Evolutionary conservation across 345 rosid genomes (phyloP).

Genomic region (Populus davidiana): DNA sequence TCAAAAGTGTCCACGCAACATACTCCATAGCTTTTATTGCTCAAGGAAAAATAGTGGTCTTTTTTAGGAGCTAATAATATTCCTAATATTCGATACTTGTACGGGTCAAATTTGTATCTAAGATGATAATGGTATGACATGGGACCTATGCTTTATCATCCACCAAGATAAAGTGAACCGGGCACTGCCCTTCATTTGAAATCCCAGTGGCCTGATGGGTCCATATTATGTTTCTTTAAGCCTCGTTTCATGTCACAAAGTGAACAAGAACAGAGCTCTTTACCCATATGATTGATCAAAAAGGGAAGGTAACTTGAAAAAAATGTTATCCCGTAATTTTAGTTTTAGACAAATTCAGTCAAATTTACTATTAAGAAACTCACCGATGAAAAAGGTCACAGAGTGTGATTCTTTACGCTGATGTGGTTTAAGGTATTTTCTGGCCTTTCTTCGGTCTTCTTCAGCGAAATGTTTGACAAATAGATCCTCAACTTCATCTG

Average conservation of each 20-base stretch:
- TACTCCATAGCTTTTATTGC: not conserved
- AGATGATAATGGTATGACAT: conserved; percentile 20
- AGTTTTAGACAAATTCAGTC: not conserved
- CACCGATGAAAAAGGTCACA: conserved; percentile 90
- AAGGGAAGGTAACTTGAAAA: not conserved
- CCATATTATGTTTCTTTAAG: conserved; percentile 29
- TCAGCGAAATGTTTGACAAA: conserved; percentile 76
- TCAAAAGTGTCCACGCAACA: conserved; percentile 8
- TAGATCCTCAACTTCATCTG: conserved; percentile 85
- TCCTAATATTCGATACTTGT: conserved; percentile 18
- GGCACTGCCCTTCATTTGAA: conserved; percentile 26
- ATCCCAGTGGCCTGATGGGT: conserved; percentile 46
- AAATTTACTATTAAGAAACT: conserved; percentile 23
- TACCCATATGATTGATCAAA: conserved; percentile 18
- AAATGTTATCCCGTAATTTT: conserved; percentile 2
- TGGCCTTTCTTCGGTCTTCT: conserved; percentile 82
- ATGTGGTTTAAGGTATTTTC: conserved; percentile 84
- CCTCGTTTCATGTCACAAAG: conserved; percentile 25
- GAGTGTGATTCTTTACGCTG: conserved; percentile 80
- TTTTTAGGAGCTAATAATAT: conserved; percentile 2
- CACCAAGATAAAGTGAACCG: conserved; percentile 43
- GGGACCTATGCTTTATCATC: conserved; percentile 47
- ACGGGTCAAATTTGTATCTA: conserved; percentile 9
- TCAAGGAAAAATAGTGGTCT: conserved; percentile 6
- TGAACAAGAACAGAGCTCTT: conserved; percentile 22